Conservation (phyloP, 192 early-diverging fungal species). For the Coemansia sp. region DNA sequence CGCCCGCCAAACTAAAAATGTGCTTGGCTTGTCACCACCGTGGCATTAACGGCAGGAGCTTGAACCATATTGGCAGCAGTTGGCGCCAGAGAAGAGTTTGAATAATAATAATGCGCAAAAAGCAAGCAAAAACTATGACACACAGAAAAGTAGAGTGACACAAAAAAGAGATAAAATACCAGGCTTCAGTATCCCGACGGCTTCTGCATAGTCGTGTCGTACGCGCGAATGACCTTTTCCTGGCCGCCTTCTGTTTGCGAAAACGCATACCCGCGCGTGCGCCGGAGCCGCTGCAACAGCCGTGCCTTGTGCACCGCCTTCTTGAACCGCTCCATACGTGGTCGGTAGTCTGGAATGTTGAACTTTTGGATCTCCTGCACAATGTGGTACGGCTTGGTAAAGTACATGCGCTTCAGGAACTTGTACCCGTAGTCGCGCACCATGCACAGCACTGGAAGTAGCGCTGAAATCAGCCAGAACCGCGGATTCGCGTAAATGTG, state of each 20-base stretch:
- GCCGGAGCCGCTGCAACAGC: conserved; percentile 86
- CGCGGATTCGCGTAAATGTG: conserved; percentile 64
- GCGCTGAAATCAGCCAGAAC: conserved; percentile 86
- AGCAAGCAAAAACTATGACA: neutral
- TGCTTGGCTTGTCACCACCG: neutral
- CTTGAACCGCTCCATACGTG: conserved; percentile 96
- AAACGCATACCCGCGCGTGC: conserved; percentile 95
- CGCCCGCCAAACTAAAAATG: neutral
- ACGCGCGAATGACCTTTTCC: conserved; percentile 75
- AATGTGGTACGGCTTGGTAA: conserved; percentile 86
- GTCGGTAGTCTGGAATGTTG: conserved; percentile 98
- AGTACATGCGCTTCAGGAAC: conserved; percentile 81
- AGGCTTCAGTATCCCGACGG: conserved; percentile 55
- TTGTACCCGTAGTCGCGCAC: conserved; percentile 93
- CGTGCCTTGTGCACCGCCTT: conserved; percentile 99
- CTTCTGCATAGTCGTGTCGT: conserved; percentile 73
- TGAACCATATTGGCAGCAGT: neutral
- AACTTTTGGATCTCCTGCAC: conserved; percentile 99
- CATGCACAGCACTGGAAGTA: conserved; percentile 84
- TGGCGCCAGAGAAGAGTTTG: neutral
- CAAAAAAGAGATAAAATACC: neutral
- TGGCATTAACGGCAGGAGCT: neutral
- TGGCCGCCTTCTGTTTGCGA: conserved; percentile 96
- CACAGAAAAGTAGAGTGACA: neutral
- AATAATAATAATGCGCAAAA: neutral